Evolutionary conservation across 345 rosid species (phyloP), one percentile per base, ranked within the genome.

Genomic region (Salix exigua): DNA sequence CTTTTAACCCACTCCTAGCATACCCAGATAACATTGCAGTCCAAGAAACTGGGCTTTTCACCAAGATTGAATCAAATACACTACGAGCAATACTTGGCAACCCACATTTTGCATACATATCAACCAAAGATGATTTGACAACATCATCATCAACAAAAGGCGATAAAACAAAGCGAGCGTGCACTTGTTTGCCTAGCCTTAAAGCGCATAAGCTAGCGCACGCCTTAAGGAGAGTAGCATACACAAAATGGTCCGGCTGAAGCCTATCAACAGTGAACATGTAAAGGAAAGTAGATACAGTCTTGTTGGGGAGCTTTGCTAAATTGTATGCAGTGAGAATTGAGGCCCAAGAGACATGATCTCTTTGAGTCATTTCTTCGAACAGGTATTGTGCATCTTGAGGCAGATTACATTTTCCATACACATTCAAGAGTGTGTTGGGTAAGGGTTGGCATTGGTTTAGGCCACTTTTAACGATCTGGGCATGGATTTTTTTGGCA

Each of bases 71-170:
- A 75, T 87, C 87, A 44, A 91, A 91, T 78, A 88, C 88, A 0
- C 70, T 72, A 33, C 85, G 85, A 72, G 90, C 92, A 73, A 51
- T 62, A 31, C 82, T 78, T 1, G 82, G 86, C 6, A 81, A 73
- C 35, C 86, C 89, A 53, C 89, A 88, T 86, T 92, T 92, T 7
- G 94, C 79, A 72, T 92, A 92, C 93, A 92, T 86, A 78, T 92
- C 91, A 82, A 92, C 93, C 72, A 92, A 74, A 66, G 97, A 88
- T 10, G 94, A 90, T 82, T 91, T 91, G 21, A 88, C 89, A 70
- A 91, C 89, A 80, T 85, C 90, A 65, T 91, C 97, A 61, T 81
- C 73, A 14, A 64, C 50, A 78, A 82, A 91, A 3, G 79, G 75
- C 4, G 97, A 90, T n/a, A 83, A 80, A 60, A 83, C 14, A 31